Conservation (phyloP, 805 yeast genomes). For the Kodamaea leandrae region DNA sequence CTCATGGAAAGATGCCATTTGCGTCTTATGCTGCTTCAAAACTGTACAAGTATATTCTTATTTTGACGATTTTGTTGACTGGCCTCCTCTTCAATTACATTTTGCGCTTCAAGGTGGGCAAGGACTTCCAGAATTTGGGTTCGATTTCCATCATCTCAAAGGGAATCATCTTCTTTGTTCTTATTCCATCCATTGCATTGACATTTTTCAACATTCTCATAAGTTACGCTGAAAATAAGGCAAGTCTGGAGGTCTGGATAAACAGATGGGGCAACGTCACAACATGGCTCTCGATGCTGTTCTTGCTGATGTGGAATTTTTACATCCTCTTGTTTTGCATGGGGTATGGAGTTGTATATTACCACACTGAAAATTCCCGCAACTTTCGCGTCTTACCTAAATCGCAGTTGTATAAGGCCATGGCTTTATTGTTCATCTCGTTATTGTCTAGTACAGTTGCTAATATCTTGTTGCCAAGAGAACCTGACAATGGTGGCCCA, state of each 20-base stretch:
- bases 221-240: constrained; percentile 15
- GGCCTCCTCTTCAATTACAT: constrained; percentile 25
- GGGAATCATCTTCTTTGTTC: constrained; percentile 24
- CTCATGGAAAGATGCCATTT: constrained; percentile 26
- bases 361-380: constrained; percentile 20
- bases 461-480: background rate
- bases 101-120: constrained; percentile 24
- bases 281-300: constrained; percentile 10
- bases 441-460: background rate
- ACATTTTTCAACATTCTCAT: background rate
- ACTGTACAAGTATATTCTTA: constrained; percentile 14
- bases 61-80: constrained; percentile 17
- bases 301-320: constrained; percentile 10
- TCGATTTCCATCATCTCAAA: constrained; percentile 28
- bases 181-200: constrained; percentile 19
- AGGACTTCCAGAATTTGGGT: constrained; percentile 26
- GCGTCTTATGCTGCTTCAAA: constrained; percentile 17
- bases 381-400: constrained; percentile 25
- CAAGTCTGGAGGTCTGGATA: constrained; percentile 5
- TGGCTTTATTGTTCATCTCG: background rate
- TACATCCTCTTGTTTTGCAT: constrained; percentile 27
- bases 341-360: constrained; percentile 37
- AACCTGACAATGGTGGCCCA: background rate
- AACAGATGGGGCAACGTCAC: background rate
- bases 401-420: background rate